Base-by-base conservation (phyloP, 352 stramenopile genomes). In the Globisporangium nunn region DNA sequence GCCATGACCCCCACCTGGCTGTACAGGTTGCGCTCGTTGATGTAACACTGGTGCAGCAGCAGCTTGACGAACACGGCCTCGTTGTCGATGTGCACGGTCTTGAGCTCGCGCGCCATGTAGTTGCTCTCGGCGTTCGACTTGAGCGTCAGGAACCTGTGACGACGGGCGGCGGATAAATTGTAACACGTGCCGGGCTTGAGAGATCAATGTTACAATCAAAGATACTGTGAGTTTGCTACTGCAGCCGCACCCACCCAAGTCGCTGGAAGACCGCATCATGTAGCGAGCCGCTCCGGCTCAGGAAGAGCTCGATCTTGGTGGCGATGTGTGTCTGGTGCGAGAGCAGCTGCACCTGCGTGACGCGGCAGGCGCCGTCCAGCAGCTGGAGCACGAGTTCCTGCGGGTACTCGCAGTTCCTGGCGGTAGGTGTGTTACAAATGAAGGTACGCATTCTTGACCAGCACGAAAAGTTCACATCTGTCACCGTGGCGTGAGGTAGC, bases 261-360 rank as follows among this genome's bases (percentile, higher is more conserved):
- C 91, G 69, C 48, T 71, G 61, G 58, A 93, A 98, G 35, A 63
- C 47, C 6, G 81, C 82, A 48, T 74, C 63, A 5, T 82, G 56
- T 11, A 86, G 70, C 14, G 43, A 64, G 6, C 59, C 47, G 15
- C 81, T 64, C 35, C 62, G 69, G 17, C 84, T 86, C 40, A 97
- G 69, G 57, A 95, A 97, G 1, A 98, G 70, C 61, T 97, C 93
- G 51, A 98, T 91, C 58, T 94, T 96, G 54, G 86, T 93, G 46
- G 91, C 80, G 50, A 98, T 97, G 60, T 97, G 88, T 18, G 70
- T 92, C 73, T 98, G 81, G 54, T 98, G 91, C 6, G 86, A 96
- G 29, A 97, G 71, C 30, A 98, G 67, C 55, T 98, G 89, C 48
- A 95, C 74, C 69, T 96, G 87, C 14, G 72, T 87, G 48, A 97